phyloP scores from a whole-genome alignment of 495 filamentous ascomycete genomes.

The Aspergillus avenaceus region DNA sequence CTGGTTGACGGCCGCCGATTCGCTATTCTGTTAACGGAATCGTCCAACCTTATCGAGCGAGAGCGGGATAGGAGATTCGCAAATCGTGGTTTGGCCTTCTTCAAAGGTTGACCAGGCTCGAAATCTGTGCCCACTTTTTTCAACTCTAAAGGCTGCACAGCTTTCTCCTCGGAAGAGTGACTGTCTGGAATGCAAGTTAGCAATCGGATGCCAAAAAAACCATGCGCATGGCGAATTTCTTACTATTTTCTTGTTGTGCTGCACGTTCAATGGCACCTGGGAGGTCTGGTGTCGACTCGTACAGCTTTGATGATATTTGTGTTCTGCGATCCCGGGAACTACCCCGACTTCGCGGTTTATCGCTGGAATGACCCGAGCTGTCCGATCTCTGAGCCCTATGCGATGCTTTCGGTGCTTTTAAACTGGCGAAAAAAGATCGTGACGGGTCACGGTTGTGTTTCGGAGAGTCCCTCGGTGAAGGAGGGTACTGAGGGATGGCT shows the following conservation, averaged over 20 bases:
- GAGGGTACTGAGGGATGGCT: conserved; percentile 50
- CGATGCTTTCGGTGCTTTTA: conserved; percentile 53
- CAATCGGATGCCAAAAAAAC: background rate
- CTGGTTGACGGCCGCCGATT: conserved; percentile 42
- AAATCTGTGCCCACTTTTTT: conserved; percentile 30
- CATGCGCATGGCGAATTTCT: conserved; percentile 4
- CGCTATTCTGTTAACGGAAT: conserved; percentile 31
- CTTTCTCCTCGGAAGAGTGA: conserved; percentile 18
- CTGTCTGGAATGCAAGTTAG: conserved; percentile 18
- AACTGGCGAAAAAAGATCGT: conserved; percentile 53
- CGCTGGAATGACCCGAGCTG: conserved; percentile 34
- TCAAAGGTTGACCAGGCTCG: conserved; percentile 23
- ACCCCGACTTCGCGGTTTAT: conserved; percentile 40
- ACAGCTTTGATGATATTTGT: conserved; percentile 27
- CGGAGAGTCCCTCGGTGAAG: conserved; percentile 43
- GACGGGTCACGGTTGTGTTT: conserved; percentile 52
- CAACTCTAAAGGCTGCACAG: conserved; percentile 15
- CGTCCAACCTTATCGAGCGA: conserved; percentile 59
- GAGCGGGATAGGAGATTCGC: conserved; percentile 60
- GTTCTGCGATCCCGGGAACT: conserved; percentile 40
- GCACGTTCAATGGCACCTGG: conserved; percentile 25
- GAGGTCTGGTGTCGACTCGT: conserved; percentile 43
- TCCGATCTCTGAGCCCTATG: conserved; percentile 39
- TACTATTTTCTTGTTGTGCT: conserved; percentile 30
- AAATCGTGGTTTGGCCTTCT: conserved; percentile 49